Conservation (phyloP, 78 protist species). For the Reticulomyxa filosa region DNA sequence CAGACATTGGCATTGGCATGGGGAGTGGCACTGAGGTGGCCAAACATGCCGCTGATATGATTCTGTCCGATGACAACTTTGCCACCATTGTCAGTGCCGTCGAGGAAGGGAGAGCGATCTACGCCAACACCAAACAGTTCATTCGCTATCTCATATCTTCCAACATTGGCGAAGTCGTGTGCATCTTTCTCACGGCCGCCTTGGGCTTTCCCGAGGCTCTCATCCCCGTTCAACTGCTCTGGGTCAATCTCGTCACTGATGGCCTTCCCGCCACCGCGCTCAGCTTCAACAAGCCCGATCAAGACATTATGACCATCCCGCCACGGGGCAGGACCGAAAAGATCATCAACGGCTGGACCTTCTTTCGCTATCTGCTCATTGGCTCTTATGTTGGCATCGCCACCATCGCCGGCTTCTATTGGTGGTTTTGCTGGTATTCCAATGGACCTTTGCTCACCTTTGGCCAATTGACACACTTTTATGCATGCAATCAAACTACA, state of each 20-base stretch:
- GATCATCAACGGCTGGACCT: slow-evolving; percentile 23
- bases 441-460: not conserved
- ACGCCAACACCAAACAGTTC: slow-evolving; percentile 42
- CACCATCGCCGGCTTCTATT: slow-evolving; percentile 12
- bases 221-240: slow-evolving; percentile 45
- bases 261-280: slow-evolving; percentile 57
- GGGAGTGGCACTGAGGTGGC: slow-evolving; percentile 89
- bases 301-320: slow-evolving; percentile 26
- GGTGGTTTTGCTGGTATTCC: slow-evolving; percentile 16
- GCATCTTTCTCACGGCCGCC: slow-evolving; percentile 22
- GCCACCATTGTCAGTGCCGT: slow-evolving; percentile 75
- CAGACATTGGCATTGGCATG: slow-evolving; percentile 89
- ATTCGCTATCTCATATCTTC: slow-evolving; percentile 54
- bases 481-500: not conserved
- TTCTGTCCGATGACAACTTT: slow-evolving; percentile 91
- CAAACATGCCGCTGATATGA: slow-evolving; percentile 70
- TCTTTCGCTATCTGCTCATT: slow-evolving; percentile 31
- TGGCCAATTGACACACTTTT: not conserved
- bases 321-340: slow-evolving; percentile 8
- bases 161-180: slow-evolving; percentile 48
- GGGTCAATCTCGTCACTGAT: slow-evolving; percentile 60
- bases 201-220: slow-evolving; percentile 42
- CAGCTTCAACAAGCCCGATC: slow-evolving; percentile 38
- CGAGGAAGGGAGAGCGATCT: slow-evolving; percentile 66
- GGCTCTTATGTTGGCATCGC: slow-evolving; percentile 37